Percentiles rank a stretch among this genome's conserved stretches.
These are phyloP conservation scores for Astragalus glycyphyllos DNA, from an alignment of 306 rosid species.

Conservation along the genomic window DNA sequence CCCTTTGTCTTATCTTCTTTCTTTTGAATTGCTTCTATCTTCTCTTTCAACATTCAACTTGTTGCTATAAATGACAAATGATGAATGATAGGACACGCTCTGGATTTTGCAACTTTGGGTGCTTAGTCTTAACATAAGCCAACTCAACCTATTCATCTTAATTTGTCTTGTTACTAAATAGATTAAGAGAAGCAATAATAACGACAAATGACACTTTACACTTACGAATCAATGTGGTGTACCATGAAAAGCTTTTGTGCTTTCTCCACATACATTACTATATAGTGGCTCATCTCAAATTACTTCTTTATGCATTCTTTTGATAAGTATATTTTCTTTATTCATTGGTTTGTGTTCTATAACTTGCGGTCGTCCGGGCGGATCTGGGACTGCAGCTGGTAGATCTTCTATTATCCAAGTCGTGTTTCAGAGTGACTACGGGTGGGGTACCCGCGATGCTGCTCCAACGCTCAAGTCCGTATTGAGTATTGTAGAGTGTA, in stretches of 20 bases:
- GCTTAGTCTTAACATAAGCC: constrained; percentile 13
- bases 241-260: constrained; percentile 32
- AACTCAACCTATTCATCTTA: constrained; percentile 36
- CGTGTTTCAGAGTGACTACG: too few relatives aligned
- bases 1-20: constrained; percentile 20
- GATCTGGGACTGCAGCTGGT: too few relatives aligned
- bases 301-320: not conserved
- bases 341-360: too few relatives aligned
- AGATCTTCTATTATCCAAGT: too few relatives aligned
- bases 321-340: too few relatives aligned
- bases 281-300: not conserved
- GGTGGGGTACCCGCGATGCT: too few relatives aligned
- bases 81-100: not conserved
- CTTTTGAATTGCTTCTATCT: not conserved
- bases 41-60: constrained; percentile 25
- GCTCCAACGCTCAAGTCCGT: too few relatives aligned
- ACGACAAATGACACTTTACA: constrained; percentile 36
- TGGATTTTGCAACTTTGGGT: constrained; percentile 35
- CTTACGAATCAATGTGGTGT: constrained; percentile 5
- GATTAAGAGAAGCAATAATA: not conserved
- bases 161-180: constrained; percentile 29
- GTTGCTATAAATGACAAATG: constrained; percentile 19
- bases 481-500: too few relatives aligned
- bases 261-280: constrained; percentile 4
- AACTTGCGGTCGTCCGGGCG: too few relatives aligned